A percentile compares a stretch with the other conserved stretches of the same genome.
Conservation (phyloP, 2,329 filamentous ascomycete species). For the Trichoderma breve region DNA sequence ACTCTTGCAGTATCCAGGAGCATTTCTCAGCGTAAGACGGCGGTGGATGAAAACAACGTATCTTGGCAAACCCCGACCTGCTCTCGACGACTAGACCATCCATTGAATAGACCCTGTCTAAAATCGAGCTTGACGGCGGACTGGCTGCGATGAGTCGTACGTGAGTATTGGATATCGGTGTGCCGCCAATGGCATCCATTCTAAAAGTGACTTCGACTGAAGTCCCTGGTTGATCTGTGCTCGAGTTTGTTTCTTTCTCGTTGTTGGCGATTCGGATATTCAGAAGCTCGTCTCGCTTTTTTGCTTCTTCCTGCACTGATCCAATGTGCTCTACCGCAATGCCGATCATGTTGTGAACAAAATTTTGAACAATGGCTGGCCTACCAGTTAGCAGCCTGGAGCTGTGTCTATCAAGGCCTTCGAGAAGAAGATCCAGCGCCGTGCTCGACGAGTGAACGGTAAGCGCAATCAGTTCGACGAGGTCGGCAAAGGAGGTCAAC, state of each 20-base stretch:
- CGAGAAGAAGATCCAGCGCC: slow-evolving; percentile 22
- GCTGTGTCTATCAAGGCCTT: slow-evolving; percentile 33
- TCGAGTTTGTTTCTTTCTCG: background rate
- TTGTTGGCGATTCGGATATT: background rate
- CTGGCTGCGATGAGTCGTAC: slow-evolving; percentile 36
- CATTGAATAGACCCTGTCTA: slow-evolving; percentile 33
- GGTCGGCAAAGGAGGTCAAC: background rate
- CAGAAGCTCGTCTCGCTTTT: slow-evolving; percentile 3
- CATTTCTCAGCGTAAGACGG: slow-evolving; percentile 37
- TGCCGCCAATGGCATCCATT: slow-evolving; percentile 26
- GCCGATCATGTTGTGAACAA: slow-evolving; percentile 35
- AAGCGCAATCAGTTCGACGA: slow-evolving; percentile 21
- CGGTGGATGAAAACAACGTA: slow-evolving; percentile 37
- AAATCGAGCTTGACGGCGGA: slow-evolving; percentile 32
- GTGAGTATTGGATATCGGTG: slow-evolving; percentile 31
- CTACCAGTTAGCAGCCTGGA: slow-evolving; percentile 30
- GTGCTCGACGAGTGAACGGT: slow-evolving; percentile 20
- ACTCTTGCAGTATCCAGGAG: slow-evolving; percentile 38
- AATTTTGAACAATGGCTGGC: slow-evolving; percentile 29
- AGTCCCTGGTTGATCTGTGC: background rate
- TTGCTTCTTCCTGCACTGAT: slow-evolving; percentile 26
- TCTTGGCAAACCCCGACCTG: slow-evolving; percentile 33
- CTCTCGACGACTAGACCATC: slow-evolving; percentile 38
- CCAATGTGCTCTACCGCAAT: slow-evolving; percentile 42
- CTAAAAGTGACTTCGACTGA: slow-evolving; percentile 14